Evolutionary conservation across 139 green algal genomes (phyloP), one percentile per base, ranked within the genome.

Genomic region (Chlorella sorokiniana): DNA sequence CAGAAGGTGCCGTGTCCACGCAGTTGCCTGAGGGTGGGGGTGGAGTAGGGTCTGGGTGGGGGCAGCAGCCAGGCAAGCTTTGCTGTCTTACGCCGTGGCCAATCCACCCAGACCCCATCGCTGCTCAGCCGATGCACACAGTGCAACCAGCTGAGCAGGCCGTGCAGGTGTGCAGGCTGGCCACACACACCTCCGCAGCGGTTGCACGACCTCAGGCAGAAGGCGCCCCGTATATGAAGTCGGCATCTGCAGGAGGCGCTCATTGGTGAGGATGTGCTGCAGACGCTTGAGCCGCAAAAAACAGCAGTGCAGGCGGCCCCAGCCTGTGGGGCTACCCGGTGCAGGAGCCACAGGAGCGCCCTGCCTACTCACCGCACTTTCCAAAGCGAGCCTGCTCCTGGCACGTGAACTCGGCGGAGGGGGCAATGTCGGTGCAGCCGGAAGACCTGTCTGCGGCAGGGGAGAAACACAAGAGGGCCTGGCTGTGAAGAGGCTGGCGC

Each of bases 401-500:
- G 71, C 84, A 88, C 23, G 56, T 82, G 61, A 44, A 85, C 37
- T 71, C 6, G 0, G 45, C 44, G 45, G 25, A 45, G 18, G 84
- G 84, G 6, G 78, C 10, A 51, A 85, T 70, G 69, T 88, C 71
- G 38, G 84, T 68, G 84, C 84, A 88, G 61, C 1, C 29, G 29
- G 70, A 61, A 38, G 51, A 33, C 33, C 41, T 29, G 35, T 65
- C 78, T 83, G 67, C 64, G 37, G 64, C 1, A 1, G 4, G 33
- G 64, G 31, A 42, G 33, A 25, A 10, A 40, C 33, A 27, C 6
- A 48, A 42, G 16, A 5, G 33, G 4, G 33, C n/a, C 35, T 29
- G 33, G 31, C 18, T 42, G 9, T 48, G 33, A 16, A 33, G 2
- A 71, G 33, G 16, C 64, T 25, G 64, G 64, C 20, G 56, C 29